Percentiles rank a stretch among this genome's conserved stretches.
These are phyloP conservation scores for Lachancea cidri DNA, from an alignment of 805 yeast species.

Conservation along the genomic window DNA sequence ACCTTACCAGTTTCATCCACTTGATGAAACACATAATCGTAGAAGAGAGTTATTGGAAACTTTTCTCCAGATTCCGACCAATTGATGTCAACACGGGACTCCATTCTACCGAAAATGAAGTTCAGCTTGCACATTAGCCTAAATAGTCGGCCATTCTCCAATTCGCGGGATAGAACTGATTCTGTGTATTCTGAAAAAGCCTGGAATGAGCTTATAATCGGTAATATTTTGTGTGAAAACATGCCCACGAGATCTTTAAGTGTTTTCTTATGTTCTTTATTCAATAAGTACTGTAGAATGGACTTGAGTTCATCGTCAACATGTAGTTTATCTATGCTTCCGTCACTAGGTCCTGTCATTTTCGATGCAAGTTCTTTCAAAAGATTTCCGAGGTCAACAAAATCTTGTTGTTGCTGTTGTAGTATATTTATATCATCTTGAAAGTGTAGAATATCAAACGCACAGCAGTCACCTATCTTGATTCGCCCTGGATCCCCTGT, in stretches of 20 bases:
- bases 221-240: constrained; percentile 43
- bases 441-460: constrained; percentile 56
- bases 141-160: constrained; percentile 85
- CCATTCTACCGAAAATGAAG: constrained; percentile 72
- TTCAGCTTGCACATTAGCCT: constrained; percentile 77
- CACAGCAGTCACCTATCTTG: constrained; percentile 66
- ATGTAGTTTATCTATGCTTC: constrained; percentile 25
- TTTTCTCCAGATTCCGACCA: constrained; percentile 77
- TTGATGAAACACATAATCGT: constrained; percentile 83
- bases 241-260: constrained; percentile 35
- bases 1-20: constrained; percentile 73
- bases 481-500: constrained; percentile 64
- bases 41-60: constrained; percentile 68
- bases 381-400: constrained; percentile 52
- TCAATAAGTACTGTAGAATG: constrained; percentile 38
- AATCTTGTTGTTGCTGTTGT: constrained; percentile 49
- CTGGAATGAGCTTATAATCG: constrained; percentile 45
- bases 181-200: constrained; percentile 54
- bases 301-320: constrained; percentile 43
- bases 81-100: constrained; percentile 45
- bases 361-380: constrained; percentile 50
- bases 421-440: constrained; percentile 26
- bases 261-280: constrained; percentile 21
- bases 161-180: constrained; percentile 57
- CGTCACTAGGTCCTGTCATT: constrained; percentile 6